These are phyloP conservation scores for Beta macrorhiza DNA, from an alignment of 179 eudicot genomes.

Conservation along the genomic window DNA sequence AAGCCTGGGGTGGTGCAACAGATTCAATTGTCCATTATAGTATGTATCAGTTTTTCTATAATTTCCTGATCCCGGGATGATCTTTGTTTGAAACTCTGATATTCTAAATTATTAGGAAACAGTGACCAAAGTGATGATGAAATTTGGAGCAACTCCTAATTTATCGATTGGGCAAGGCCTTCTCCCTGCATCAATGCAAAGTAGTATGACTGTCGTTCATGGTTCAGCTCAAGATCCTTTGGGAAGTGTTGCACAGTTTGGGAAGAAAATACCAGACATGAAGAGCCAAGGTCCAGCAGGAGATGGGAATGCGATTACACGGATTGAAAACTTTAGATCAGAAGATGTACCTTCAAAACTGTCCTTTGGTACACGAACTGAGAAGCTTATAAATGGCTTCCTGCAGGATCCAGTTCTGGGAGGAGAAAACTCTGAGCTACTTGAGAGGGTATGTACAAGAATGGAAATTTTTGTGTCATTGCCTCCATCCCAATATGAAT, in stretches of 20 bases:
- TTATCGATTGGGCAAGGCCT: conserved; percentile 55
- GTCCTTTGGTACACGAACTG: conserved; percentile 53
- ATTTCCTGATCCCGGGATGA: background rate
- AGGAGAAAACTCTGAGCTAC: conserved; percentile 36
- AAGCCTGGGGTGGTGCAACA: conserved; percentile 81
- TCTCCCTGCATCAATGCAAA: conserved; percentile 64
- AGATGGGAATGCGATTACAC: conserved; percentile 27
- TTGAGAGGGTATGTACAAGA: conserved; percentile 41
- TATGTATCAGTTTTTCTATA: conserved; percentile 34
- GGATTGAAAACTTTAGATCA: conserved; percentile 34
- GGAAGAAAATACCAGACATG: conserved; percentile 31
- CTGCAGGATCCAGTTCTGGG: conserved; percentile 59
- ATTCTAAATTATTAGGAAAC: conserved; percentile 50
- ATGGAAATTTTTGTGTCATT: background rate
- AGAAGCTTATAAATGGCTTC: conserved; percentile 57
- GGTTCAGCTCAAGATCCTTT: conserved; percentile 46
- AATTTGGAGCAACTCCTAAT: conserved; percentile 57
- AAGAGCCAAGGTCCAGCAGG: conserved; percentile 31
- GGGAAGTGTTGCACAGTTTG: conserved; percentile 43
- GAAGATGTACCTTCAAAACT: conserved; percentile 36
- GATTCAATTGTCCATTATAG: conserved; percentile 60
- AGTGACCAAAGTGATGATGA: conserved; percentile 55
- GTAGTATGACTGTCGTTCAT: conserved; percentile 36
- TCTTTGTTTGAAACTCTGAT: conserved; percentile 14
- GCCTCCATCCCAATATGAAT: background rate